Evolutionary conservation across 2,329 filamentous ascomycete genomes (phyloP).

Genomic region (Hypoxylon sp.): DNA sequence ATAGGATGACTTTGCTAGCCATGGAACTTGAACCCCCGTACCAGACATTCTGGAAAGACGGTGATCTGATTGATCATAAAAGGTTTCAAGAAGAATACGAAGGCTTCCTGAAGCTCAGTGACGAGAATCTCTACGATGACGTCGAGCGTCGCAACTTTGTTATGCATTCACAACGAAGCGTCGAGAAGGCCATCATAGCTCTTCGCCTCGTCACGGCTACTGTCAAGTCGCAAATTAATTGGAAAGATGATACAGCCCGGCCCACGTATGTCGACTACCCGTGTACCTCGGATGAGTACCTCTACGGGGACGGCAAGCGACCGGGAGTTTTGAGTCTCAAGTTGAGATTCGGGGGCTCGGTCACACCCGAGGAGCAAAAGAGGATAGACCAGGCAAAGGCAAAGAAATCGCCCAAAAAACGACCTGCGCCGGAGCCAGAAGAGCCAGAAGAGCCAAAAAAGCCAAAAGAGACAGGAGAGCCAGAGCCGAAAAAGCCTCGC

Average conservation of each 20-base stretch:
- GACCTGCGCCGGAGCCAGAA: background rate
- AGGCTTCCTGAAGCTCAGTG: slow-evolving; percentile 7
- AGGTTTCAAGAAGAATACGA: slow-evolving; percentile 2
- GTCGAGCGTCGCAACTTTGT: slow-evolving; percentile 2
- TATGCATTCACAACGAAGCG: slow-evolving; percentile 1
- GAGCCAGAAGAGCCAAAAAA: too few species aligned
- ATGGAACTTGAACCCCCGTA: background rate
- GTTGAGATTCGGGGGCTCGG: slow-evolving; percentile 25
- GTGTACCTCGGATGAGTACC: slow-evolving; percentile 7
- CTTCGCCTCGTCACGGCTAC: slow-evolving; percentile 16
- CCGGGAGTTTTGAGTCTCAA: slow-evolving; percentile 33
- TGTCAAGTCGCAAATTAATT: background rate
- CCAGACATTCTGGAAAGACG: slow-evolving; percentile 4
- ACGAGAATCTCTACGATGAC: background rate
- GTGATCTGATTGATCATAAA: background rate
- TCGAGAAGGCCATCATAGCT: slow-evolving; percentile 18
- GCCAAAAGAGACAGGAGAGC: background rate
- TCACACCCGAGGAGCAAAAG: slow-evolving; percentile 17
- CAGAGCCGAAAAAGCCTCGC: background rate
- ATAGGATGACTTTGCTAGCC: slow-evolving; percentile 2
- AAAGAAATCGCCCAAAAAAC: slow-evolving; percentile 7
- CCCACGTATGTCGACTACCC: slow-evolving; percentile 38
- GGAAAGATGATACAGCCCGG: slow-evolving; percentile 13
- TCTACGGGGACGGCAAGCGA: slow-evolving; percentile 23
- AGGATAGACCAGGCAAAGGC: background rate